Percentiles rank a stretch among this genome's conserved stretches.
Conservation (phyloP, 2,329 filamentous ascomycete genomes). For the Didymella sp. region DNA sequence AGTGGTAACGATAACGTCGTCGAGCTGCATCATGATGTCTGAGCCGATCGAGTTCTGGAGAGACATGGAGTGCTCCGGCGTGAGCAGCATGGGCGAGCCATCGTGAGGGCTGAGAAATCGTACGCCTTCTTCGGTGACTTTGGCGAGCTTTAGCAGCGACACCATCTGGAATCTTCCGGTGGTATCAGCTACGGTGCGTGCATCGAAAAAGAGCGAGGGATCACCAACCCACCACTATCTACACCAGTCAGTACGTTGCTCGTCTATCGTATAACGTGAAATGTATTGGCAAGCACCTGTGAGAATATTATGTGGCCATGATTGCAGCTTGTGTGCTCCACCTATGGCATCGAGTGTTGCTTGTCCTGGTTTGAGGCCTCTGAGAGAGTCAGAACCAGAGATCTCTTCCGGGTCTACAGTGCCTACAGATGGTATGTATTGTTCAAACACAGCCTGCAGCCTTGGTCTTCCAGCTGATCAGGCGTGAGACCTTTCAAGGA, state of each 20-base stretch:
- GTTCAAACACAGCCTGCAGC: constrained; percentile 91
- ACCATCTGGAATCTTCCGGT: constrained; percentile 93
- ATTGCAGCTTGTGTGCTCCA: constrained; percentile 91
- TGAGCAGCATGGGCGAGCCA: constrained; percentile 93
- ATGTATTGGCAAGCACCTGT: constrained; percentile 60
- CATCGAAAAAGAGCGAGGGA: constrained; percentile 22
- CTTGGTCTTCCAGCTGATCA: constrained; percentile 86
- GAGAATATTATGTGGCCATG: constrained; percentile 93
- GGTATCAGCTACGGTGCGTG: constrained; percentile 37
- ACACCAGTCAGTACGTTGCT: constrained; percentile 36
- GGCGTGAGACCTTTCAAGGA: constrained; percentile 94
- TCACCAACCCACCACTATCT: constrained; percentile 57
- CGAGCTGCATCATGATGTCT: constrained; percentile 99
- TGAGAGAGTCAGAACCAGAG: constrained; percentile 37
- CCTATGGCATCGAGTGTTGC: constrained; percentile 85
- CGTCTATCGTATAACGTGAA: background rate
- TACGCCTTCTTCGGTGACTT: constrained; percentile 93
- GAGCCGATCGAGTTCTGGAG: constrained; percentile 92
- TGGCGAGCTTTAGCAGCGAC: constrained; percentile 88
- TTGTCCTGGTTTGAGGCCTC: constrained; percentile 90
- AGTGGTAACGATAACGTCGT: constrained; percentile 96
- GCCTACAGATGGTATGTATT: constrained; percentile 88
- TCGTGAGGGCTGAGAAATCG: constrained; percentile 96
- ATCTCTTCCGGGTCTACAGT: background rate
- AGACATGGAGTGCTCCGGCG: constrained; percentile 94